Evolutionary conservation across 441 rosid species (phyloP), one percentile per base, ranked within the genome.

Genomic region (Viola pubescens): DNA sequence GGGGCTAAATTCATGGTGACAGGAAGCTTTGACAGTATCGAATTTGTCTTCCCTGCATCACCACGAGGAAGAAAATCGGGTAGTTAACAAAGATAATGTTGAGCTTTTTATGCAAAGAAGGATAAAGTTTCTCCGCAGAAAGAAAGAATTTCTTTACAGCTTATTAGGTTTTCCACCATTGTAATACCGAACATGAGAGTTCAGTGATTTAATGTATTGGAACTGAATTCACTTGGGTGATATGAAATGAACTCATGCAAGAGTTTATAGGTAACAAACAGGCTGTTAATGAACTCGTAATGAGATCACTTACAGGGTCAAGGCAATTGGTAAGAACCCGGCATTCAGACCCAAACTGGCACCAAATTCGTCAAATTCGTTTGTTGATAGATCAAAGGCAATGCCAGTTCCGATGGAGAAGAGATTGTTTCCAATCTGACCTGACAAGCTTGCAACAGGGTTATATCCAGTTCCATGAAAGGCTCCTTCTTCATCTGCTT

Each of bases 31-130:
- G 52, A 77, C 8, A 3, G 50, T 69, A 52, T 76, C 70, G 4
- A 70, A 63, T 56, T 66, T 72, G 48, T 84, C 82, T 34, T 70
- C 77, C 73, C 89, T 84, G 82, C 81, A 62, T 61, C 34, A 43
- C 49, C 54, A 40, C 8, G 16, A 45, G 46, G 14, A 40, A 10
- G 56, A 52, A 47, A 44, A 38, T 39, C 50, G 2, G 34, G 1
- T 26, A 26, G 34, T 26, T 26, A 26, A 26, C 3, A 26, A 26
- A 26, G 2, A 26, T 26, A 26, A 26, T 26, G 34, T 26, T 26
- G 34, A 26, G 34, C 34, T 26, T 26, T 26, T 26, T 26, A 26
- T 26, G 34, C 34, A 26, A 26, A 19, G 16, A 8, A 9, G 38
- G 6, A 13, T n/a, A 26, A 10, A 38, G 37, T 26, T 11, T 49